Evolutionary conservation across 2,329 filamentous ascomycete genomes (phyloP).

Genomic region (Aspergillus proliferans): DNA sequence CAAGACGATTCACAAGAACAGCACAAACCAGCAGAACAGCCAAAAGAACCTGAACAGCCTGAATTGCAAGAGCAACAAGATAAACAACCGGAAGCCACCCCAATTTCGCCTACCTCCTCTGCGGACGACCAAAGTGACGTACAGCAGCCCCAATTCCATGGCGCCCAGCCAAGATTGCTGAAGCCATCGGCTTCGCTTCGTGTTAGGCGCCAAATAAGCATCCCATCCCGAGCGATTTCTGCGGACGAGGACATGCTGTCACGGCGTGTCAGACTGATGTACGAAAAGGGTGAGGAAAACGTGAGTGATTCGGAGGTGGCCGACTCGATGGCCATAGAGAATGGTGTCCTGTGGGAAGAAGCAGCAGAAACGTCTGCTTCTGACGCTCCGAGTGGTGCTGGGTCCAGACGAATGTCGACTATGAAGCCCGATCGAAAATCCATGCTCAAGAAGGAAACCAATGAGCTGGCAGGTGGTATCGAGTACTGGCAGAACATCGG

Average conservation of each 20-base stretch:
- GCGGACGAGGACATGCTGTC: conserved; percentile 59
- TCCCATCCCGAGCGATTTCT: conserved; percentile 50
- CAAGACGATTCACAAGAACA: neutral
- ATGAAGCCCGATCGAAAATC: conserved; percentile 23
- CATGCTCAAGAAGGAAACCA: conserved; percentile 43
- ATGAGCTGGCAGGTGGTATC: conserved; percentile 56
- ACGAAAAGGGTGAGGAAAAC: conserved; percentile 54
- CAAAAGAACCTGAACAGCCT: neutral
- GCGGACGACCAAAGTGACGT: conserved; percentile 13
- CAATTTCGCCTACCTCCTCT: conserved; percentile 4
- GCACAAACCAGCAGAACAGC: neutral
- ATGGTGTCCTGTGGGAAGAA: conserved; percentile 39
- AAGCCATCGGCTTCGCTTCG: conserved; percentile 33
- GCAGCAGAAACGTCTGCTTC: conserved; percentile 12
- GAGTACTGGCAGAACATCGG: conserved; percentile 60
- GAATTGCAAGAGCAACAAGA: conserved; percentile 1
- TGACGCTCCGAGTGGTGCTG: conserved; percentile 14
- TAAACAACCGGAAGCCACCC: conserved; percentile 1
- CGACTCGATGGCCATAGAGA: conserved; percentile 30
- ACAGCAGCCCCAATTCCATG: neutral
- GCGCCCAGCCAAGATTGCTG: conserved; percentile 13
- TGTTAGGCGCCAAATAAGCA: conserved; percentile 27
- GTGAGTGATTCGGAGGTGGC: conserved; percentile 39
- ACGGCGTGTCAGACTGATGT: conserved; percentile 58
- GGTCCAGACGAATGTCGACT: conserved; percentile 23